These are phyloP conservation scores for Ilyonectria sp. DNA, from an alignment of 2,329 filamentous ascomycete species.

Conservation along the genomic window DNA sequence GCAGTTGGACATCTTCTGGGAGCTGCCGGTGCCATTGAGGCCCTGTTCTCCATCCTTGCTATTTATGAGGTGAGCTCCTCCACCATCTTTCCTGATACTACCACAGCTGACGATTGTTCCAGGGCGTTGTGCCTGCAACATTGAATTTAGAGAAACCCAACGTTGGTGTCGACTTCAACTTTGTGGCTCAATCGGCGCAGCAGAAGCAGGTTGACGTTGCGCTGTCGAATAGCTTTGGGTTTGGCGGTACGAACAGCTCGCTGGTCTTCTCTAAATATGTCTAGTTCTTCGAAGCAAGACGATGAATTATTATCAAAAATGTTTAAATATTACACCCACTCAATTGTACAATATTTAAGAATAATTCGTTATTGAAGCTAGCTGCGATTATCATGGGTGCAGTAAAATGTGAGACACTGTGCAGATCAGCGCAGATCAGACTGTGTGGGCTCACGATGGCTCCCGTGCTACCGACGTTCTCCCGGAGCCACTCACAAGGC, in stretches of 20 bases:
- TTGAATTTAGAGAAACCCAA: constrained; percentile 82
- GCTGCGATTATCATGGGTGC: background rate
- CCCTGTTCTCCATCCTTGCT: constrained; percentile 86
- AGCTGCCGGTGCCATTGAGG: constrained; percentile 91
- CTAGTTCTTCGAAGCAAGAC: background rate
- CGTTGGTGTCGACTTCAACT: constrained; percentile 84
- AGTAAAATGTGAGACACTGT: constrained; percentile 28
- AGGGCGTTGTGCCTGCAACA: constrained; percentile 89
- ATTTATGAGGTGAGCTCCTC: constrained; percentile 77
- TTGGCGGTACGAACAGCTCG: constrained; percentile 95
- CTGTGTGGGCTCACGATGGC: constrained; percentile 8
- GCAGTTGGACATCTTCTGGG: constrained; percentile 93
- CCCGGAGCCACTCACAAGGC: constrained; percentile 46
- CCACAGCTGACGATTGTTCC: constrained; percentile 32
- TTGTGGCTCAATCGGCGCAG: constrained; percentile 82
- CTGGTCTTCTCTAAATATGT: constrained; percentile 76
- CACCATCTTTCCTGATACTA: background rate
- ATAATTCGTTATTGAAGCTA: background rate
- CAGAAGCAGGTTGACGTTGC: constrained; percentile 79
- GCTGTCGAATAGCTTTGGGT: constrained; percentile 96
- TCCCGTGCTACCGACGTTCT: constrained; percentile 43
- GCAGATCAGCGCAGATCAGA: constrained; percentile 13
- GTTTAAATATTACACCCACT: background rate
- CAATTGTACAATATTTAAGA: background rate
- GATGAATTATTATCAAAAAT: background rate